Base-by-base conservation (phyloP, 768 basidiomycete genomes). In the Tylopilus intermedius region DNA sequence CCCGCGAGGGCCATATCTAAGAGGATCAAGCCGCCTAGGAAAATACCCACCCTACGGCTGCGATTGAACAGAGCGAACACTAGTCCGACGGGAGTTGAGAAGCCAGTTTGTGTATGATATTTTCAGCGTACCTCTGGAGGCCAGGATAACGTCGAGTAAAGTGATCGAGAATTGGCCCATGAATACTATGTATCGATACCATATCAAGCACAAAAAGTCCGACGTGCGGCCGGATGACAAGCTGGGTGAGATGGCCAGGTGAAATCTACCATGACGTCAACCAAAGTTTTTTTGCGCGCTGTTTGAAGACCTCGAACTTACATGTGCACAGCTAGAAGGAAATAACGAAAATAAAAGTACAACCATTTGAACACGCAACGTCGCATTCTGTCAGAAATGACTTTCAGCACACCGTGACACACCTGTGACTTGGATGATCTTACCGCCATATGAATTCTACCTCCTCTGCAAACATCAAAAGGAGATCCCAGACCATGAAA, bases 11-110 rank as follows among this genome's bases (percentile, higher is more conserved):
- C 60, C 62, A 74, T 4, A 32, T 65, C 48, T 15, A 50, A 27
- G 39, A 60, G 29, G 13, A 65, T 44, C 27, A 64, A 8, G 26
- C 29, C 15, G 37, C 15, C 38, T 15, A 64, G 40, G 22, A 59
- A 33, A 18, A 58, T 30, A 10, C 62, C 64, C 38, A 77, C 56
- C 30, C 27, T 47, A 13, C 46, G 57, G 47, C 69, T 69, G n/a
- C 67, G 70, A 53, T 75, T 71, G 53, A 73, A 79, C 2, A 66
- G 45, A 0, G 57, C 63, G 42, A 54, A 65, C 2, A 65, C 65
- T 62, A 30, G 30, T 7, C 30, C 30, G 13, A 14, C 33, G 13
- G 11, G 14, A 7, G 14, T 14, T 37, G 14, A 37, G 11, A 15
- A 37, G 35, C 10, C 4, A 11, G 11, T 11, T 33, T 33, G 8